phyloP scores from a whole-genome alignment of 2,329 filamentous ascomycete species.

The Neofusicoccum laricinum region DNA sequence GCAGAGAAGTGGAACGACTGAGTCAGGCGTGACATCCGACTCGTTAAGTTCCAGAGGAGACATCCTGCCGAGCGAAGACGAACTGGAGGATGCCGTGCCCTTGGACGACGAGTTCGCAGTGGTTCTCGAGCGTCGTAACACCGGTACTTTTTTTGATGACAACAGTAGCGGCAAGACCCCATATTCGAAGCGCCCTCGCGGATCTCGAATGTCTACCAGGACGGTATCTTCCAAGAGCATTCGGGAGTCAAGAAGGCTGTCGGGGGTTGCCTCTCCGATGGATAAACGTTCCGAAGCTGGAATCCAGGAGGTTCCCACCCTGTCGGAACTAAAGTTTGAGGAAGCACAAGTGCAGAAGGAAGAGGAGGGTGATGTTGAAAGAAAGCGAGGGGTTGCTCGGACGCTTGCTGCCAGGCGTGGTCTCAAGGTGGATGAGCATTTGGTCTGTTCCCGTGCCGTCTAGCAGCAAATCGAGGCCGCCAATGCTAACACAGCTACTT shows the following conservation, averaged over 20 bases:
- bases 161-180: constrained; percentile 63
- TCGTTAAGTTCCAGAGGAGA: constrained; percentile 86
- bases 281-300: constrained; percentile 10
- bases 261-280: background rate
- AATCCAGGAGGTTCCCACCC: constrained; percentile 37
- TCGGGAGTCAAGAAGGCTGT: constrained; percentile 23
- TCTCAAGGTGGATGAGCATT: constrained; percentile 31
- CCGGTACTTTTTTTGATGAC: constrained; percentile 60
- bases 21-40: constrained; percentile 77
- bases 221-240: constrained; percentile 47
- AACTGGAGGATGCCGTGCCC: constrained; percentile 83
- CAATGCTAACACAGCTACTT: constrained; percentile 15
- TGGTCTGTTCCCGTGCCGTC: constrained; percentile 19
- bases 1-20: constrained; percentile 73
- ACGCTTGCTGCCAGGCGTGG: constrained; percentile 55
- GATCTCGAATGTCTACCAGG: constrained; percentile 46
- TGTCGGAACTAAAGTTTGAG: constrained; percentile 56
- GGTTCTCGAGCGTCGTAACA: constrained; percentile 69
- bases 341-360: constrained; percentile 53
- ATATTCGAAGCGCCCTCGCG: constrained; percentile 41
- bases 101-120: constrained; percentile 91
- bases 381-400: constrained; percentile 54
- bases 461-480: constrained; percentile 20
- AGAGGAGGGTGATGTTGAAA: constrained; percentile 56
- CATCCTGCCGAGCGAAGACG: constrained; percentile 86